Evolutionary conservation across 805 yeast genomes (phyloP).

Genomic region (Myxozyma vanderwaltii): DNA sequence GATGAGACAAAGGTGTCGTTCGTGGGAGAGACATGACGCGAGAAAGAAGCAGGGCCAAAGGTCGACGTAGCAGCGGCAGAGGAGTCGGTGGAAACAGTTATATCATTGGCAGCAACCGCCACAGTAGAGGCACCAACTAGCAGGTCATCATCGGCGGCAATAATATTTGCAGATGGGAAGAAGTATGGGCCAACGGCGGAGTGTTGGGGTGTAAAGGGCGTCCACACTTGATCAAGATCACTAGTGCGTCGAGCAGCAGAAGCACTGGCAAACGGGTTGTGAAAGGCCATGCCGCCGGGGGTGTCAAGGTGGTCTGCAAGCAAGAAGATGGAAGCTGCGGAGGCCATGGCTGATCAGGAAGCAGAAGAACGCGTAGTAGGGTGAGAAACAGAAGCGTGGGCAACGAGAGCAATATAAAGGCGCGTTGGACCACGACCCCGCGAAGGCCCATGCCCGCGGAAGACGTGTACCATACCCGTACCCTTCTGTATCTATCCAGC

Average conservation of each 20-base stretch:
- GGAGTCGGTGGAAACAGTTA: not conserved
- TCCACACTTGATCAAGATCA: not conserved
- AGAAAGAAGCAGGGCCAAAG: not conserved
- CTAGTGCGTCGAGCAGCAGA: not conserved
- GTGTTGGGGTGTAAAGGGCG: not conserved
- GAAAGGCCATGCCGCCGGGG: conserved; percentile 1
- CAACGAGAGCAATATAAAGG: not conserved
- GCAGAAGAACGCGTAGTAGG: not conserved
- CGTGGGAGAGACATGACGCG: not conserved
- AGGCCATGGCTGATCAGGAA: not conserved
- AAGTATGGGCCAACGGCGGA: not conserved
- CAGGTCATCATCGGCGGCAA: not conserved
- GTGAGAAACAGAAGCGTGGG: not conserved
- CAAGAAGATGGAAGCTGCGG: not conserved
- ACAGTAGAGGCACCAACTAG: not conserved
- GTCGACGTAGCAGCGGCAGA: not conserved
- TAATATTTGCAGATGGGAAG: not conserved
- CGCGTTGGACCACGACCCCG: conserved; percentile 9
- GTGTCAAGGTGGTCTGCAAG: conserved; percentile 1
- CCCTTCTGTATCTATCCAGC: too few relatives aligned
- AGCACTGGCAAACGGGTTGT: conserved; percentile 4
- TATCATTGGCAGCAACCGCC: too few relatives aligned
- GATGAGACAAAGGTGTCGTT: not conserved
- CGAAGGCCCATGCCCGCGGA: conserved; percentile 4
- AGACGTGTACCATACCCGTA: too few relatives aligned